Base-by-base conservation (phyloP, 495 filamentous ascomycete genomes). In the Penicillium subrubescens region DNA sequence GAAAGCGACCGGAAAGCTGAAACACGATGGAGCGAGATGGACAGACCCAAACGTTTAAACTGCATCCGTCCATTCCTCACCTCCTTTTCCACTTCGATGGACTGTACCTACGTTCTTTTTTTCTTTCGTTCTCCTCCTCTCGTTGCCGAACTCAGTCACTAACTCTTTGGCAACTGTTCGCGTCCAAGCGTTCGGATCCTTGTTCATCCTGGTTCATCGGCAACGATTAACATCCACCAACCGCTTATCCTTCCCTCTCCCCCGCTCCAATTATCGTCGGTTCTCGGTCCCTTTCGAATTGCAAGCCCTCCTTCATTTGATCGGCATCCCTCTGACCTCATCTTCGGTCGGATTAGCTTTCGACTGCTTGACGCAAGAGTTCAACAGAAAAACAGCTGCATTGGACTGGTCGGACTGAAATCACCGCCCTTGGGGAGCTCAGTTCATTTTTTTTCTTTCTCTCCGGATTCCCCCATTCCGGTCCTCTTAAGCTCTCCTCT, bases 31-130 rank as follows among this genome's bases (percentile, higher is more conserved):
- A 37, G n/a, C n/a, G n/a, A n/a, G n/a, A n/a, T n/a, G n/a, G n/a
- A n/a, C n/a, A n/a, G n/a, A n/a, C 57, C 29, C 29, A 34, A 19
- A 8, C 15, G n/a, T 57, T 33, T 61, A 44, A 43, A 41, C 63
- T 70, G 69, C 69, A 68, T 68, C 68, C 69, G 67, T 64, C 65
- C 64, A 64, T 71, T 71, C 64, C 52, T 62, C 67, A 58, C 60
- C 58, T 73, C 64, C 52, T 60, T 62, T 67, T 66, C 60, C 34
- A 12, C 12, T 41, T 41, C 37, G 37, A 41, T n/a, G 37, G 15
- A 41, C 12, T 0, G 5, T 12, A 17, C 25, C 25, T 27, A 27
- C 25, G 2, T 17, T 2, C 37, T 60, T 57, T 63, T 50, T 61
- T 29, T 12, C 2, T 12, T 48, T 10, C 44, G 19, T 44, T 5